phyloP scores from a whole-genome alignment of 2,329 filamentous ascomycete species.

The Cercospora sesami region DNA sequence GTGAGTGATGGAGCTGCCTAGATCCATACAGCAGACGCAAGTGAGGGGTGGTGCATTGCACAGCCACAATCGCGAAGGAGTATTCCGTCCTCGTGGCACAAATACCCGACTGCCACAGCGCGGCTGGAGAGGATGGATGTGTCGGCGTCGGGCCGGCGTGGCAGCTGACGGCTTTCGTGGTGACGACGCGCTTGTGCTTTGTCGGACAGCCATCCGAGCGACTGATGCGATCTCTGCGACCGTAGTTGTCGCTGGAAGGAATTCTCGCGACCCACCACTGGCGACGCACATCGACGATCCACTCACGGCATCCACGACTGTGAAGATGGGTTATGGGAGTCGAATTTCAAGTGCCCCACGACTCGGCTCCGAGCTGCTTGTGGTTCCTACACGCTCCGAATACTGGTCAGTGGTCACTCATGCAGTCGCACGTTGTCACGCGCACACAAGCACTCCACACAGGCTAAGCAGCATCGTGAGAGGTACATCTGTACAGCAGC shows the following conservation, averaged over 20 bases:
- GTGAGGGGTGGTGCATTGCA: slow-evolving; percentile 5
- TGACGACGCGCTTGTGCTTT: neutral
- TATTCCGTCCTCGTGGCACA: neutral
- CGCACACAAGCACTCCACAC: neutral
- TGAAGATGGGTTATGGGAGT: neutral
- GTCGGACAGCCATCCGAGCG: neutral
- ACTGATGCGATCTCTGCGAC: slow-evolving; percentile 1
- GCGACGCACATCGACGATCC: slow-evolving; percentile 5
- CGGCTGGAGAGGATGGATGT: neutral
- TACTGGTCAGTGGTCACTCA: neutral
- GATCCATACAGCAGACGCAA: slow-evolving; percentile 1
- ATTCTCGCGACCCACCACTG: neutral
- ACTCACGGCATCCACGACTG: neutral
- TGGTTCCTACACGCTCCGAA: slow-evolving; percentile 8
- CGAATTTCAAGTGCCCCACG: neutral
- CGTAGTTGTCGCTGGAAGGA: neutral
- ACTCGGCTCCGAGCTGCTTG: slow-evolving; percentile 12
- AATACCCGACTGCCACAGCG: slow-evolving; percentile 1
- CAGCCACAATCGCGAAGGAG: neutral
- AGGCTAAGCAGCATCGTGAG: neutral
- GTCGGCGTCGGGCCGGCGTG: neutral
- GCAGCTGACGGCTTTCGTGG: neutral
- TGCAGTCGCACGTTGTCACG: neutral
- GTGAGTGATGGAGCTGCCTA: slow-evolving; percentile 1
- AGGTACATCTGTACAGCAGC: neutral